These are phyloP conservation scores for Hypoxylon sp. DNA, from an alignment of 2,329 filamentous ascomycete genomes.

Conservation along the genomic window DNA sequence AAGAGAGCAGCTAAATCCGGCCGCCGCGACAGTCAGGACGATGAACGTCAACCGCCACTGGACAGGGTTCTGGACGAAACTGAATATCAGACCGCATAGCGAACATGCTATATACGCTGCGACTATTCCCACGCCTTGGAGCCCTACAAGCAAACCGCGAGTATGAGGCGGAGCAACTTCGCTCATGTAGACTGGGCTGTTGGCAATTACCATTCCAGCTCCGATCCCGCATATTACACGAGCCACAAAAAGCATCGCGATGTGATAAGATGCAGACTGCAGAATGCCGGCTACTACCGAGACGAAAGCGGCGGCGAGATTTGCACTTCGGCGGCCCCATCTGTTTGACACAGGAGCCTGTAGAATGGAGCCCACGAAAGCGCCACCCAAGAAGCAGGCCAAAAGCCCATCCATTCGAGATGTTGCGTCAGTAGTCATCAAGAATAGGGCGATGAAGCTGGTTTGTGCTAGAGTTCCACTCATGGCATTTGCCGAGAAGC, in stretches of 20 bases:
- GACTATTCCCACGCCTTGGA: conserved; percentile 51
- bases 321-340: conserved; percentile 43
- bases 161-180: conserved; percentile 50
- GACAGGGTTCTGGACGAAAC: conserved; percentile 44
- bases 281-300: conserved; percentile 42
- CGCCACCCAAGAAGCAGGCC: conserved; percentile 42
- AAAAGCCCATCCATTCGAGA: conserved; percentile 35
- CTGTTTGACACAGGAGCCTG: conserved; percentile 44
- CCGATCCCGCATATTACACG: conserved; percentile 47
- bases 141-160: conserved; percentile 48
- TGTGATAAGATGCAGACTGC: conserved; percentile 44
- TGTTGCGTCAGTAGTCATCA: conserved; percentile 32
- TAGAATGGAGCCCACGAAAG: conserved; percentile 42
- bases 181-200: conserved; percentile 49
- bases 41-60: conserved; percentile 51
- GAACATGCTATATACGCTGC: conserved; percentile 49
- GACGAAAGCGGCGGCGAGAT: conserved; percentile 40
- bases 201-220: conserved; percentile 46
- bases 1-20: conserved; percentile 39
- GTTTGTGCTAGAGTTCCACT: conserved; percentile 51
- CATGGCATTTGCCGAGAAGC: conserved; percentile 52
- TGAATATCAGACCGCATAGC: conserved; percentile 45
- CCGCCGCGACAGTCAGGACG: conserved; percentile 41
- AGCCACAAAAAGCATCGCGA: conserved; percentile 46
- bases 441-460: conserved; percentile 50